Evolutionary conservation across 2,329 filamentous ascomycete genomes (phyloP), one percentile per base, ranked within the genome.

Genomic region (Tolypocladium tropicale): DNA sequence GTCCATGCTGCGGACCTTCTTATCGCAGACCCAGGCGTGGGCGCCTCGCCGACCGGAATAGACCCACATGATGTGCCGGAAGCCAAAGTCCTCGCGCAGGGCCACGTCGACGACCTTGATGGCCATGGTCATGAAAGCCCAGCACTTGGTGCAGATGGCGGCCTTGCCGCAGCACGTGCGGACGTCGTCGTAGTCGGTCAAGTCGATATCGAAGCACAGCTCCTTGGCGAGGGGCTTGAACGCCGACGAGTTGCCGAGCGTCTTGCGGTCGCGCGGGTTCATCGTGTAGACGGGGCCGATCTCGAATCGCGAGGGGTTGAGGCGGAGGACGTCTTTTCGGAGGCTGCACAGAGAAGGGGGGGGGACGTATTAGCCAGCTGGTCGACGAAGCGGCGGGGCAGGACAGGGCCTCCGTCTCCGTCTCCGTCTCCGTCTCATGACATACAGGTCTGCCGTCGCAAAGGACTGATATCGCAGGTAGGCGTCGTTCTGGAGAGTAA

Each of bases 111-210:
- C 79, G 18, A 96, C 90, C 68, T 95, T 94, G 69, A 99, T 93
- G 9, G 94, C 89, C 91, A 99, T 97, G 28, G 90, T 96, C 64
- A 96, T 95, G 71, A 97, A 99, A 53, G 88, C 80, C 94, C 94
- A 99, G 75, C 94, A 99, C 69, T 92, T 94, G 62, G 78, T 80
- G 70, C 94, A 99, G 61, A 99, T 97, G 63, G 89, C 95, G 10
- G 93, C 90, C 69, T 93, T 92, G 65, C 86, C 85, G 70, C 94
- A 99, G 74, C 94, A 99, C 32, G 92, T 96, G 63, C 94, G 86
- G 61, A 99, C 89, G 62, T 95, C 90, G 69, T 99, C 94, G 73
- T 99, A 99, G 74, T 97, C 94, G 55, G 94, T 97, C 82, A 99
- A 82, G 81, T 99, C 94, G 65, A 99, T 97, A 86, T 99, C 94